Percentiles rank a stretch among this genome's conserved stretches.
Conservation (phyloP, 768 basidiomycete genomes). For the Podaxis sp. region DNA sequence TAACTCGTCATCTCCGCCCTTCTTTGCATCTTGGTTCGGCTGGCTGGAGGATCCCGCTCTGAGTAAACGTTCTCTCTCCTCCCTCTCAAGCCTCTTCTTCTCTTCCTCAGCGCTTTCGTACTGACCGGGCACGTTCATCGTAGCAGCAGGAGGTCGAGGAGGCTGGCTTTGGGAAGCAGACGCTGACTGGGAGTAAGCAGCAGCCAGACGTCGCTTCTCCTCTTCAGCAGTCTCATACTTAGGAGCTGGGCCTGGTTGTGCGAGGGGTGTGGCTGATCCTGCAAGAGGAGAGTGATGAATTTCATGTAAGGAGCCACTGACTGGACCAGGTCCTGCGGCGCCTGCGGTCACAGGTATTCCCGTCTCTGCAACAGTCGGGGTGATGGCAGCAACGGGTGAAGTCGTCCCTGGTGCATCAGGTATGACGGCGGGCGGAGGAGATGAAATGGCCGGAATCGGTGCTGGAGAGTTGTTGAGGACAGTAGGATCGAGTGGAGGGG, state of each 20-base stretch:
- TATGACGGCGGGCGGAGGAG: slow-evolving; percentile 22
- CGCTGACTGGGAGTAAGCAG: slow-evolving; percentile 34
- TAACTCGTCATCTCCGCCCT: slow-evolving; percentile 42
- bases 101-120: slow-evolving; percentile 41
- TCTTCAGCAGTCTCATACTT: slow-evolving; percentile 57
- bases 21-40: slow-evolving; percentile 24
- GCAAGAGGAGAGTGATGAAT: slow-evolving; percentile 39
- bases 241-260: slow-evolving; percentile 23
- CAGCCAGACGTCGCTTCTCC: slow-evolving; percentile 61
- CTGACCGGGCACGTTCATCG: not conserved
- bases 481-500: slow-evolving; percentile 33
- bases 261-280: slow-evolving; percentile 31
- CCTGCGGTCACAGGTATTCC: slow-evolving; percentile 70
- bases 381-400: slow-evolving; percentile 14
- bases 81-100: slow-evolving; percentile 58
- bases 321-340: slow-evolving; percentile 60
- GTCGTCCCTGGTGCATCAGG: slow-evolving; percentile 4
- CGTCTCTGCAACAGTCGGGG: slow-evolving; percentile 74
- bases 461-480: slow-evolving; percentile 41
- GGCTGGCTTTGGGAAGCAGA: slow-evolving; percentile 24
- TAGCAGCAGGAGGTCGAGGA: slow-evolving; percentile 8
- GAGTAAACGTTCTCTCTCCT: slow-evolving; percentile 61
- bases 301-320: slow-evolving; percentile 61
- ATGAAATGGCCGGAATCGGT: slow-evolving; percentile 28
- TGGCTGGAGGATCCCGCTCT: slow-evolving; percentile 21